A percentile compares a stretch with the other conserved stretches of the same genome.
phyloP scores from a whole-genome alignment of 208 protist genomes.

The Trypanosoma brucei region DNA sequence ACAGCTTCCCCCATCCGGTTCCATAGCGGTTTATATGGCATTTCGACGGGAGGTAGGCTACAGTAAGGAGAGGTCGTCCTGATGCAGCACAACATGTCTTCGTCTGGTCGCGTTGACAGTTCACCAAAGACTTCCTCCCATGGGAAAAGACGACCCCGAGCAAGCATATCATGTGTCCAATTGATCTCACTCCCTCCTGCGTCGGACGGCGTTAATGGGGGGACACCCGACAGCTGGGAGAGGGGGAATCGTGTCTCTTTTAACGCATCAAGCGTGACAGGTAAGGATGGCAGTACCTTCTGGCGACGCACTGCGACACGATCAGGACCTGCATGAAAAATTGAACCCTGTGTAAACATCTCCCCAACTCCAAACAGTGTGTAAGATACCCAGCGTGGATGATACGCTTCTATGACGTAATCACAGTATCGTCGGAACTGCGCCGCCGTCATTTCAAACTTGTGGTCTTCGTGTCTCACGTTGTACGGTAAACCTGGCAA shows the following conservation, averaged over 20 bases:
- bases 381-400: constrained; percentile 25
- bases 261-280: too few relatives aligned
- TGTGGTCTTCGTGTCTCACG: constrained; percentile 37
- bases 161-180: not conserved
- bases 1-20: constrained; percentile 12
- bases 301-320: not conserved
- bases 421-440: constrained; percentile 47
- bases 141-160: constrained; percentile 8
- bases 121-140: constrained; percentile 18
- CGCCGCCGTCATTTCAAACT: constrained; percentile 49
- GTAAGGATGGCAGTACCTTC: too few relatives aligned
- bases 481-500: not conserved
- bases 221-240: not conserved
- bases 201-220: not conserved
- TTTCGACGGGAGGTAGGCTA: constrained; percentile 2
- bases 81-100: not conserved
- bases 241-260: too few relatives aligned
- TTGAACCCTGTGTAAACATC: constrained; percentile 43
- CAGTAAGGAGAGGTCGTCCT: not conserved
- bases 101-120: not conserved
- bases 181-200: not conserved
- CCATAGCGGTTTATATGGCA: constrained; percentile 11
- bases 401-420: constrained; percentile 34
- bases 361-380: constrained; percentile 33
- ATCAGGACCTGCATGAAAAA: constrained; percentile 26